phyloP scores from a whole-genome alignment of 2,329 filamentous ascomycete genomes.

The Ophiostoma sp. region DNA sequence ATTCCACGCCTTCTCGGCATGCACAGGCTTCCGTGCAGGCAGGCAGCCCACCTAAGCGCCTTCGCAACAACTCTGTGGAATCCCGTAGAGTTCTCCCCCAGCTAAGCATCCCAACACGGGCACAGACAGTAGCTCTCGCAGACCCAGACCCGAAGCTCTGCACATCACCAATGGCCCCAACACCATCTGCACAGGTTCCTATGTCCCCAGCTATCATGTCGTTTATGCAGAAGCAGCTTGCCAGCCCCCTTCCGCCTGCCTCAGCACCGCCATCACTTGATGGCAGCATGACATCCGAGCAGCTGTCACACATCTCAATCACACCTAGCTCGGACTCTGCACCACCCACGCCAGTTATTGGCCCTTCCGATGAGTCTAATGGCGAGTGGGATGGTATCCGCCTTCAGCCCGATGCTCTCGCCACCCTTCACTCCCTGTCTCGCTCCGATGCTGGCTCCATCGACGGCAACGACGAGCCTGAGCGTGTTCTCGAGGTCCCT shows the following conservation, averaged over 20 bases:
- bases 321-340: conserved; percentile 55
- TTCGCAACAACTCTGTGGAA: conserved; percentile 31
- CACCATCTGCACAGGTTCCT: conserved; percentile 61
- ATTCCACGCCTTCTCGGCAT: neutral
- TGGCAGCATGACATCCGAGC: conserved; percentile 82
- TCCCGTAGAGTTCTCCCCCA: conserved; percentile 40
- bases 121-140: conserved; percentile 33
- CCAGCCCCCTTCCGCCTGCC: conserved; percentile 62
- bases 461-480: conserved; percentile 53
- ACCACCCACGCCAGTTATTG: conserved; percentile 74
- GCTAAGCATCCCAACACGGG: conserved; percentile 48
- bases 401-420: conserved; percentile 74
- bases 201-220: conserved; percentile 71
- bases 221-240: conserved; percentile 59
- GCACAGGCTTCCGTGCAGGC: neutral
- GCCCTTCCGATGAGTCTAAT: conserved; percentile 45
- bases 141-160: conserved; percentile 43
- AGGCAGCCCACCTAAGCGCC: neutral
- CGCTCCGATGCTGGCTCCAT: conserved; percentile 48
- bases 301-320: conserved; percentile 53
- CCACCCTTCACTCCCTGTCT: conserved; percentile 70
- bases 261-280: conserved; percentile 85
- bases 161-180: conserved; percentile 55
- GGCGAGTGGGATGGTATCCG: conserved; percentile 67
- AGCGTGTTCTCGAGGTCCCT: conserved; percentile 50